Evolutionary conservation across 2,329 filamentous ascomycete species (phyloP).

Genomic region (Nigrospora oryzae): DNA sequence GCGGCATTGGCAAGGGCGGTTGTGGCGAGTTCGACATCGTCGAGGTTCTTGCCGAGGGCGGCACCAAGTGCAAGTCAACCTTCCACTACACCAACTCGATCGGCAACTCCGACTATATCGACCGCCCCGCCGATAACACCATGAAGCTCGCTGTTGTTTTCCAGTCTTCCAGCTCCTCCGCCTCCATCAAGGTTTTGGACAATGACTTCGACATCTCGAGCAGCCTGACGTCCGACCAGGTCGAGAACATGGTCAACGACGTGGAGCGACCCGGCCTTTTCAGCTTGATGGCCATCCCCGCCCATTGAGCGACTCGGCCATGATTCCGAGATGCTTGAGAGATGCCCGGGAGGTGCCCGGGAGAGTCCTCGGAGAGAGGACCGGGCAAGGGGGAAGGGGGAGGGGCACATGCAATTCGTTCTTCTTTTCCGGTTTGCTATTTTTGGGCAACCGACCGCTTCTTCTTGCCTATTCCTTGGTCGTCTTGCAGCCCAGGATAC

Average conservation of each 20-base stretch:
- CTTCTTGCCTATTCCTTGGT: no score
- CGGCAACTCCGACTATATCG: slow-evolving; percentile 65
- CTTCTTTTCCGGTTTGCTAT: neutral
- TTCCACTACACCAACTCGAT: slow-evolving; percentile 56
- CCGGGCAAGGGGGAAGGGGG: neutral
- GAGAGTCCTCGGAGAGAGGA: no score
- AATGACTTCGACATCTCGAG: slow-evolving; percentile 29
- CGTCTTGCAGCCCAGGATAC: no score
- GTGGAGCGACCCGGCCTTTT: slow-evolving; percentile 9
- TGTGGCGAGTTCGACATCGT: slow-evolving; percentile 73
- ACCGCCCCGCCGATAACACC: slow-evolving; percentile 47
- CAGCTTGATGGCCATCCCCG: slow-evolving; percentile 17
- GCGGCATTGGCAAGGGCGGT: slow-evolving; percentile 30
- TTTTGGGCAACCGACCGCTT: neutral
- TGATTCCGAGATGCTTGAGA: neutral
- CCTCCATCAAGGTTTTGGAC: slow-evolving; percentile 47
- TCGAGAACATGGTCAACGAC: slow-evolving; percentile 22
- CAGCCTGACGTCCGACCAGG: slow-evolving; percentile 27
- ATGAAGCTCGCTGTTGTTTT: slow-evolving; percentile 61
- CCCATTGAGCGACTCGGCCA: neutral
- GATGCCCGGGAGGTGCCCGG: neutral
- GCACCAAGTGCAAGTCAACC: slow-evolving; percentile 60
- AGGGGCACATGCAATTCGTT: neutral
- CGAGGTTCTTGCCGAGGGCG: slow-evolving; percentile 59
- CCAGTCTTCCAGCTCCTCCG: slow-evolving; percentile 36